Evolutionary conservation across 2,329 filamentous ascomycete species (phyloP).

Genomic region (Fusarium buharicum): DNA sequence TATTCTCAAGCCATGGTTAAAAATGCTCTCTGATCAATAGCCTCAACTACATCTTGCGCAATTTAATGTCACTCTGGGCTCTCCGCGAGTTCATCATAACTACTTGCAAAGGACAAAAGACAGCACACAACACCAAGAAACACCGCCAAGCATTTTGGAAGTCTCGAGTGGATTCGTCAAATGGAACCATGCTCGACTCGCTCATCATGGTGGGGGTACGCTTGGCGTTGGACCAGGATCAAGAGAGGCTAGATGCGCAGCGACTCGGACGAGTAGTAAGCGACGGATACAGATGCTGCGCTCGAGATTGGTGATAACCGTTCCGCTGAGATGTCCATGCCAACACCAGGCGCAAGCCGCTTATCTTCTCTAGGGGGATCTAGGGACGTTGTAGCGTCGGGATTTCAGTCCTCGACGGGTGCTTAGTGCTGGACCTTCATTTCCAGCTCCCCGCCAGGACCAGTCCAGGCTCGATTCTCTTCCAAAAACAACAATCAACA

Average conservation of each 20-base stretch:
- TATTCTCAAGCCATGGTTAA: neutral
- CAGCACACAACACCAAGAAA: slow-evolving; percentile 36
- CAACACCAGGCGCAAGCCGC: slow-evolving; percentile 35
- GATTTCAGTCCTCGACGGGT: slow-evolving; percentile 31
- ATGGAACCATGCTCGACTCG: slow-evolving; percentile 28
- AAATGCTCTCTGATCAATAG: neutral
- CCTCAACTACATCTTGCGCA: neutral
- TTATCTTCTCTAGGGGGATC: slow-evolving; percentile 33
- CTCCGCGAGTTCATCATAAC: slow-evolving; percentile 10
- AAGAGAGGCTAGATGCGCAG: slow-evolving; percentile 31
- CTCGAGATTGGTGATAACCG: slow-evolving; percentile 45
- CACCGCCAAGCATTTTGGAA: slow-evolving; percentile 38
- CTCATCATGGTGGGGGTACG: slow-evolving; percentile 40
- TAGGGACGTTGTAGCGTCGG: slow-evolving; percentile 28
- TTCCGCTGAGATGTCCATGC: slow-evolving; percentile 35
- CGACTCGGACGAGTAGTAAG: slow-evolving; percentile 40
- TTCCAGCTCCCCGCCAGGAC: slow-evolving; percentile 33
- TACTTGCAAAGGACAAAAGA: slow-evolving; percentile 16
- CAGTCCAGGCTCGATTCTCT: slow-evolving; percentile 31
- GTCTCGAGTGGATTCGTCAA: slow-evolving; percentile 40
- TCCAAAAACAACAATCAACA: slow-evolving; percentile 22
- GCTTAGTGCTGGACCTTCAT: slow-evolving; percentile 38
- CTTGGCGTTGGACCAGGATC: slow-evolving; percentile 40
- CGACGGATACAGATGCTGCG: slow-evolving; percentile 41
- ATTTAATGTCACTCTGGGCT: slow-evolving; percentile 4